Evolutionary conservation across 768 basidiomycete species (phyloP).

Genomic region (Kwoniella shandongensis): DNA sequence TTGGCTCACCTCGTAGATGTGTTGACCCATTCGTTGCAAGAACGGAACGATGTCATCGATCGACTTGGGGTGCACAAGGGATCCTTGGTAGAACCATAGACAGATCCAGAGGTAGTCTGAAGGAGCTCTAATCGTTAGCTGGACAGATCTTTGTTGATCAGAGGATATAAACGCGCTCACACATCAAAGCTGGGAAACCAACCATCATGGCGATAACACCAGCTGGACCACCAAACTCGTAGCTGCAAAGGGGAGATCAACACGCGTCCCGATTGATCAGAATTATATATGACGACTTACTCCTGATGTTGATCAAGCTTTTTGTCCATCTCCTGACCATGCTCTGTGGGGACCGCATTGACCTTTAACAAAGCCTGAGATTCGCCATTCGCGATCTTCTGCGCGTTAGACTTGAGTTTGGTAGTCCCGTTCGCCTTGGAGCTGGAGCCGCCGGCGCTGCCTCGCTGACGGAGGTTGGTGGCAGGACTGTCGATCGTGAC

Average conservation of each 20-base stretch:
- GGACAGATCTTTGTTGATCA: not conserved
- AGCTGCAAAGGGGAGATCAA: slow-evolving; percentile 58
- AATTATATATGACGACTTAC: slow-evolving; percentile 53
- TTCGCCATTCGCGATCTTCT: slow-evolving; percentile 30
- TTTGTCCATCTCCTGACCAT: slow-evolving; percentile 72
- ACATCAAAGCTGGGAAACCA: slow-evolving; percentile 92
- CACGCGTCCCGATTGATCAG: not conserved
- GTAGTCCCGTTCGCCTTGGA: slow-evolving; percentile 20
- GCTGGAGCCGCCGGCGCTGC: no score
- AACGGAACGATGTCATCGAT: slow-evolving; percentile 73
- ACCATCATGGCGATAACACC: slow-evolving; percentile 92
- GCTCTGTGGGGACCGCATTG: slow-evolving; percentile 58
- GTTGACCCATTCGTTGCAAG: slow-evolving; percentile 77
- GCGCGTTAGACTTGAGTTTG: slow-evolving; percentile 16
- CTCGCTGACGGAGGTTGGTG: slow-evolving; percentile 15
- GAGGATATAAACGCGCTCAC: no score
- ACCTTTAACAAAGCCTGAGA: slow-evolving; percentile 32
- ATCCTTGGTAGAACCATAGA: slow-evolving; percentile 91
- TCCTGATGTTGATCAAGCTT: slow-evolving; percentile 68
- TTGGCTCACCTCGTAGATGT: slow-evolving; percentile 68
- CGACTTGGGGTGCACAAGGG: slow-evolving; percentile 68
- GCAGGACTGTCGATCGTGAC: slow-evolving; percentile 19
- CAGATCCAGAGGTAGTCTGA: slow-evolving; percentile 94
- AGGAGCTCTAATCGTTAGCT: no score
- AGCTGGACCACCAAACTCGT: slow-evolving; percentile 93